A percentile compares a stretch with the other conserved stretches of the same genome.
These are phyloP conservation scores for rapeseed (Brassica napus) DNA, from an alignment of 345 rosid genomes.

Conservation along the genomic window DNA sequence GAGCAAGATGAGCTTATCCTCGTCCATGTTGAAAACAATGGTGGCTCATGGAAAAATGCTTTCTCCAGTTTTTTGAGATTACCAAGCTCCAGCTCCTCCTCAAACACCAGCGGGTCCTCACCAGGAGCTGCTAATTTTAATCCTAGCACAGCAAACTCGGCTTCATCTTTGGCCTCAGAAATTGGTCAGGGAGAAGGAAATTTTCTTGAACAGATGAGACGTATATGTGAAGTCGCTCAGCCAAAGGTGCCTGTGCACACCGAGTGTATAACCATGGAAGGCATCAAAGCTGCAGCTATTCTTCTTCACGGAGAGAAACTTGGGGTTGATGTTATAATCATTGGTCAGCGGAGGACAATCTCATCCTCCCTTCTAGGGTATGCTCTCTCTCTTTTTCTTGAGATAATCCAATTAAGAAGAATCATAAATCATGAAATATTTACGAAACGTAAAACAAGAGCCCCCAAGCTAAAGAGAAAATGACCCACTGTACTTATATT, in stretches of 20 bases:
- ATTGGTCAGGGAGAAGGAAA: conserved; percentile 46
- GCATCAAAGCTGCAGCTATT: conserved; percentile 57
- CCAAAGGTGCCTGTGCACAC: conserved; percentile 53
- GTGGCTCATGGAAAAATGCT: conserved; percentile 55
- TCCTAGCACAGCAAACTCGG: not conserved
- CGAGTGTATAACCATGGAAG: conserved; percentile 46
- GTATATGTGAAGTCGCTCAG: conserved; percentile 56
- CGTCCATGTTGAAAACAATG: conserved; percentile 49
- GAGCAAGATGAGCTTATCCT: conserved; percentile 70
- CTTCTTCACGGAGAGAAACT: conserved; percentile 48
- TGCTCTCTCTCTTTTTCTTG: not conserved
- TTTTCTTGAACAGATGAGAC: conserved; percentile 73
- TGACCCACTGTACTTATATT: not conserved
- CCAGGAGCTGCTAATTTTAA: not conserved
- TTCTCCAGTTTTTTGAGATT: conserved; percentile 53
- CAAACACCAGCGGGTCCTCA: conserved; percentile 2
- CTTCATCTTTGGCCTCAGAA: conserved; percentile 30
- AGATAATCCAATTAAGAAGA: not conserved
- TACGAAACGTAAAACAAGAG: not conserved
- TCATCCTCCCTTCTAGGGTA: conserved; percentile 70
- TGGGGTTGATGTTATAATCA: conserved; percentile 60
- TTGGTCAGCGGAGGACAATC: conserved; percentile 72
- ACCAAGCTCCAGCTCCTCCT: conserved; percentile 34
- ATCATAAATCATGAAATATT: not conserved
- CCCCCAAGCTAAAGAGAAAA: not conserved